Evolutionary conservation across 768 basidiomycete genomes (phyloP).

Genomic region (Kwoniella mangroviensis): DNA sequence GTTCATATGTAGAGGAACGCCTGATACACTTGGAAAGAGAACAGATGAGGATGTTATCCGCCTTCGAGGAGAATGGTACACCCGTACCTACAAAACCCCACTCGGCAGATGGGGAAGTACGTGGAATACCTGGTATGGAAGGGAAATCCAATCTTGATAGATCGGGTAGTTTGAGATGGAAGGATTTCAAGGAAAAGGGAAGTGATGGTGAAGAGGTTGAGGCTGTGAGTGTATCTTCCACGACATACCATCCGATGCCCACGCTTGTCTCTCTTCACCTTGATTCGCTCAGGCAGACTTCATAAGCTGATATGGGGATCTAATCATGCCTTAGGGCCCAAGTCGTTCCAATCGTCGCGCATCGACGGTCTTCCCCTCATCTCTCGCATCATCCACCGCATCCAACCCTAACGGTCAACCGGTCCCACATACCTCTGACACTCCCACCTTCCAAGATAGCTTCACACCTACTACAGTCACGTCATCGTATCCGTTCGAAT

Average conservation of each 20-base stretch:
- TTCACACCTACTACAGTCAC: constrained; percentile 42
- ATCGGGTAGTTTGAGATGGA: constrained; percentile 27
- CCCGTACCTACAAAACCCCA: constrained; percentile 29
- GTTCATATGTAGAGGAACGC: constrained; percentile 43
- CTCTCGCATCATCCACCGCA: constrained; percentile 43
- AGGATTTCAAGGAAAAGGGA: constrained; percentile 25
- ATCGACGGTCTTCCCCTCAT: constrained; percentile 43
- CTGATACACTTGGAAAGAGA: constrained; percentile 51
- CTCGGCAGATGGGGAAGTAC: constrained; percentile 39
- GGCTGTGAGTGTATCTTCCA: constrained; percentile 29
- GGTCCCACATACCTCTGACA: constrained; percentile 33
- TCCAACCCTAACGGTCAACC: constrained; percentile 16
- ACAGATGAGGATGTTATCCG: constrained; percentile 36
- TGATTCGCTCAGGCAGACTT: too few species aligned
- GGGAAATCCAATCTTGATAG: constrained; percentile 4
- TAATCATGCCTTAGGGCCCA: constrained; percentile 17
- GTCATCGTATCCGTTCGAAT: constrained; percentile 34
- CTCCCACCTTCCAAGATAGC: constrained; percentile 41
- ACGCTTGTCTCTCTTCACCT: too few species aligned
- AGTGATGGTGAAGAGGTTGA: constrained; percentile 38
- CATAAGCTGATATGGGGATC: too few species aligned
- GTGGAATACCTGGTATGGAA: constrained; percentile 30
- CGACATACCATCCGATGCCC: not conserved
- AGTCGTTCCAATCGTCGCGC: constrained; percentile 27
- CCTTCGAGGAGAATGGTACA: constrained; percentile 43